These are phyloP conservation scores for Sporobolomyces phaffii DNA, from an alignment of 768 basidiomycete species.

Conservation along the genomic window DNA sequence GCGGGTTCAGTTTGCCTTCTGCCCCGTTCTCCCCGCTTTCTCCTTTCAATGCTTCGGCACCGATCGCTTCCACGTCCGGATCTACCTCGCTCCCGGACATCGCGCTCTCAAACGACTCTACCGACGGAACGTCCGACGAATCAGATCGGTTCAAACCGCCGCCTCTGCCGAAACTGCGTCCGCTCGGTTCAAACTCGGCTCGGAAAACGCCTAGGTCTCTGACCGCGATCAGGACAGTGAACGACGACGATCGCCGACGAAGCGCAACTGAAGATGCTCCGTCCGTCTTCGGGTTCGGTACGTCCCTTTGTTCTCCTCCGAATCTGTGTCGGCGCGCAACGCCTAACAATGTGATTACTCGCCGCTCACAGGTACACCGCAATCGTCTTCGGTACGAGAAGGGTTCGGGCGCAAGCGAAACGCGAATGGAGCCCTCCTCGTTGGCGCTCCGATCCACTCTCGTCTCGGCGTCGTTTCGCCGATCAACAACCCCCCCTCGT, in stretches of 20 bases:
- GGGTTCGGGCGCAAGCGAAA: constrained; percentile 34
- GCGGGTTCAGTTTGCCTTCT: constrained; percentile 10
- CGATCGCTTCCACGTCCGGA: not conserved
- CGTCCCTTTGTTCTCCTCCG: too few species aligned
- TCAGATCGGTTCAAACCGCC: constrained; percentile 4
- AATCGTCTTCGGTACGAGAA: not conserved
- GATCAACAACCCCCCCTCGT: constrained; percentile 25
- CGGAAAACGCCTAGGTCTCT: not conserved
- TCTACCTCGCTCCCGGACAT: constrained; percentile 28
- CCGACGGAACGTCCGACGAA: not conserved
- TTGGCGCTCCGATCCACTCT: constrained; percentile 13
- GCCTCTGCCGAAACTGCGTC: constrained; percentile 15
- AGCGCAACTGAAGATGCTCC: not conserved
- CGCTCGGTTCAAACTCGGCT: not conserved
- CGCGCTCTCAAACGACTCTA: not conserved
- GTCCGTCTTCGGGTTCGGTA: not conserved
- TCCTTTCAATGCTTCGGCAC: too few species aligned
- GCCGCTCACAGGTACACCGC: constrained; percentile 12
- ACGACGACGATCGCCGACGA: not conserved
- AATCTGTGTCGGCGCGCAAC: too few species aligned
- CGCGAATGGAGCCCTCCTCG: constrained; percentile 41
- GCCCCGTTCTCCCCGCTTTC: not conserved
- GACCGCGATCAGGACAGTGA: not conserved
- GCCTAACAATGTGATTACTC: too few species aligned
- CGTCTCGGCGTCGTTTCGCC: constrained; percentile 35